Conservation (phyloP, 2,329 filamentous ascomycete genomes). For the Cordyceps fumosorosea region DNA sequence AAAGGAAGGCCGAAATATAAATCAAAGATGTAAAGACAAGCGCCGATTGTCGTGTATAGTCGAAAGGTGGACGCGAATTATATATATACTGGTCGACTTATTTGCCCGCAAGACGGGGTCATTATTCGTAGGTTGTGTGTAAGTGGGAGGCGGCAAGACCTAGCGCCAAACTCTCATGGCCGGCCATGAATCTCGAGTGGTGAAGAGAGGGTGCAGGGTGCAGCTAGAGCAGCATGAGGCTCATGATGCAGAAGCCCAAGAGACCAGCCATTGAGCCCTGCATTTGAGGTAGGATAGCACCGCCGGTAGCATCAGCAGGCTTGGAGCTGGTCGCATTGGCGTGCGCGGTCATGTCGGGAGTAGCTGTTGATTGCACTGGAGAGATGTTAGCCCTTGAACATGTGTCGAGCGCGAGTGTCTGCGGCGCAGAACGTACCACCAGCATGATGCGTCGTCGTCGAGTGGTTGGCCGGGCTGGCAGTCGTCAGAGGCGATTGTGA, state of each 20-base stretch:
- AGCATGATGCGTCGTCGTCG: background rate
- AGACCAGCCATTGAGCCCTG: constrained; percentile 28
- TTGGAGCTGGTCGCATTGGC: constrained; percentile 23
- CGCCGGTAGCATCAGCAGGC: constrained; percentile 25
- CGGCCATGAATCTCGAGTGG: constrained; percentile 5
- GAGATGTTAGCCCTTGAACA: background rate
- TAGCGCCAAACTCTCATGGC: constrained; percentile 10
- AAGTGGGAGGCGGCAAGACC: background rate
- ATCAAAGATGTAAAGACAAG: background rate
- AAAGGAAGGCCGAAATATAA: background rate
- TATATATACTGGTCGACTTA: background rate
- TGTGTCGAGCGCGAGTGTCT: background rate
- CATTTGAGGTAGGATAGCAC: constrained; percentile 27
- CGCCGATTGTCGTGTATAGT: background rate
- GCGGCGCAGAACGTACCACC: background rate
- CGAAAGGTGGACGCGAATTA: background rate
- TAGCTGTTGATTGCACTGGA: constrained; percentile 6
- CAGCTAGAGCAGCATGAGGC: constrained; percentile 27
- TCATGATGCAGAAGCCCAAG: constrained; percentile 32
- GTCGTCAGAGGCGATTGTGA: constrained; percentile 5
- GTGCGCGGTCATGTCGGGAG: background rate
- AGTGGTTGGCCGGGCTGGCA: background rate
- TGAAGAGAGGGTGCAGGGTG: background rate
- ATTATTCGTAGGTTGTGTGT: constrained; percentile 10
- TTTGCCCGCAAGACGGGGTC: background rate